Conservation (phyloP, 2,329 filamentous ascomycete species). For the Colletotrichum sojae region DNA sequence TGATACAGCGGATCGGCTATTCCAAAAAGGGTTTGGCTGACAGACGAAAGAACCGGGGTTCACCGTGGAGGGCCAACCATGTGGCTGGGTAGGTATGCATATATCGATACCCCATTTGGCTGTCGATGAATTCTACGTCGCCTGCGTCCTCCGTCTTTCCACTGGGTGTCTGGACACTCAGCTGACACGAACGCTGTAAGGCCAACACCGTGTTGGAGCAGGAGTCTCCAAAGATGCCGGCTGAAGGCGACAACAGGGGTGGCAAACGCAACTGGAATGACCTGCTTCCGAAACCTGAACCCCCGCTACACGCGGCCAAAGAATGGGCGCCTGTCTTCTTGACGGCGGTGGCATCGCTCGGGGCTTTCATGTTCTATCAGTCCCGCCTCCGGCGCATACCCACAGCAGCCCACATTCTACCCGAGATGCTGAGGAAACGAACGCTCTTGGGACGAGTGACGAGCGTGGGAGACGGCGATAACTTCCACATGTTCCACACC, state of each 20-base stretch:
- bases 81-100: neutral
- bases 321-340: conserved; percentile 61
- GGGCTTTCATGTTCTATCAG: conserved; percentile 73
- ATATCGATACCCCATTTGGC: neutral
- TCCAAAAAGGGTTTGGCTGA: no score
- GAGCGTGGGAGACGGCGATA: conserved; percentile 95
- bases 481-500: conserved; percentile 94
- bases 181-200: no score
- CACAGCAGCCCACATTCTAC: conserved; percentile 80
- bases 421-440: conserved; percentile 79
- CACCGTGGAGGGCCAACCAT: neutral
- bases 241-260: conserved; percentile 47
- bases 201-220: no score
- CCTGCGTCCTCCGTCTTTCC: no score
- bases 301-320: conserved; percentile 66
- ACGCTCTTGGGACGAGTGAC: conserved; percentile 90
- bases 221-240: no score
- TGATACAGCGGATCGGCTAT: no score
- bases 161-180: no score
- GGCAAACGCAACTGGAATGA: conserved; percentile 49
- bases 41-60: no score
- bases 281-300: conserved; percentile 37
- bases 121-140: no score
- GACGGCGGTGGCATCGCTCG: conserved; percentile 67
- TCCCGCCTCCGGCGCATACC: conserved; percentile 89